Evolutionary conservation across 2,329 filamentous ascomycete genomes (phyloP).

Genomic region (Cercospora janseana): DNA sequence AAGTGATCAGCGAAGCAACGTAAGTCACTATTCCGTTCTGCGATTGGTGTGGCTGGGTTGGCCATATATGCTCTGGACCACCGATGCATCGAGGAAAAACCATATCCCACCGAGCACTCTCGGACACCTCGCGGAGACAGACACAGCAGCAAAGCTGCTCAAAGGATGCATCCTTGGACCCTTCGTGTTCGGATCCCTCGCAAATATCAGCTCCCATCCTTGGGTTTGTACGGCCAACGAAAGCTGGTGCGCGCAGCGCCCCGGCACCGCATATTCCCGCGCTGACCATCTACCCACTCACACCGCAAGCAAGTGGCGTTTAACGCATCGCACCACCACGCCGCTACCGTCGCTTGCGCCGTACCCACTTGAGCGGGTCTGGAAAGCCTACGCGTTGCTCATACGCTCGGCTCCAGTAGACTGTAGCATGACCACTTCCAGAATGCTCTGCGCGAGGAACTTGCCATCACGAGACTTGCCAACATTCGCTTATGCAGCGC

Average conservation of each 20-base stretch:
- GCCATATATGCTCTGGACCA: too few relatives aligned
- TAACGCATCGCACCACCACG: not conserved
- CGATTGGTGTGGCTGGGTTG: slow-evolving; percentile 7
- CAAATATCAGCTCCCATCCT: not conserved
- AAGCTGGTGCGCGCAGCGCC: slow-evolving; percentile 1
- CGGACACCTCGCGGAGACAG: too few relatives aligned
- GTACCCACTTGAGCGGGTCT: not conserved
- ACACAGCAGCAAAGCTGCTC: too few relatives aligned
- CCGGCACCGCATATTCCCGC: slow-evolving; percentile 7
- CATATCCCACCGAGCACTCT: too few relatives aligned
- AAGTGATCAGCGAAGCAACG: slow-evolving; percentile 21
- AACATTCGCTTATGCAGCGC: slow-evolving; percentile 1
- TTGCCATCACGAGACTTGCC: not conserved
- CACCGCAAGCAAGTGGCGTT: slow-evolving; percentile 6
- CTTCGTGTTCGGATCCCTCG: too few relatives aligned
- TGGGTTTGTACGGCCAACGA: not conserved
- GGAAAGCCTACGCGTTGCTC: not conserved
- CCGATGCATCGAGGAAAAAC: too few relatives aligned
- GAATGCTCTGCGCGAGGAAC: slow-evolving; percentile 6
- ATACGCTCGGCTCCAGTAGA: not conserved
- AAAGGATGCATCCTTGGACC: too few relatives aligned
- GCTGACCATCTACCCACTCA: not conserved
- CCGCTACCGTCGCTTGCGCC: not conserved
- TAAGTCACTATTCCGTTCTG: slow-evolving; percentile 18
- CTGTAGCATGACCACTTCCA: slow-evolving; percentile 7